Evolutionary conservation across 2,329 filamentous ascomycete genomes (phyloP).

Genomic region (Mycogone perniciosa): DNA sequence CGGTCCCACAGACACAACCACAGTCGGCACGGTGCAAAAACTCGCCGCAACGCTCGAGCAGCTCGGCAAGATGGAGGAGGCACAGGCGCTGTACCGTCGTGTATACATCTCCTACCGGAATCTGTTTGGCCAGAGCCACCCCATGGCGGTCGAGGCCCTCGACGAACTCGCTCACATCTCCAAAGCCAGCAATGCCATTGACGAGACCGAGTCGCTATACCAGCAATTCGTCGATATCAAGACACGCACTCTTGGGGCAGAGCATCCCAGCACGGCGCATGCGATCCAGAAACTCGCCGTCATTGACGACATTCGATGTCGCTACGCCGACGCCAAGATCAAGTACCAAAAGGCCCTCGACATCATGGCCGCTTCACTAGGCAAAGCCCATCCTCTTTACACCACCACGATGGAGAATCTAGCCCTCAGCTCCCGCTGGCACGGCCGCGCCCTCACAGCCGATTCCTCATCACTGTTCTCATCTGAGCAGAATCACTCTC

Average conservation of each 20-base stretch:
- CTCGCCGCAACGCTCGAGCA: constrained; percentile 20
- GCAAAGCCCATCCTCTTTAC: constrained; percentile 19
- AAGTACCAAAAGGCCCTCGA: constrained; percentile 19
- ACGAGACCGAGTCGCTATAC: constrained; percentile 23
- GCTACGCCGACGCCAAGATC: constrained; percentile 17
- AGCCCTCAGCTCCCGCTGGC: constrained; percentile 17
- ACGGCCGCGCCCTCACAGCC: constrained; percentile 10
- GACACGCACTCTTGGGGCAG: constrained; percentile 16
- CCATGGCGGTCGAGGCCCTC: constrained; percentile 23
- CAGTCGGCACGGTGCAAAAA: constrained; percentile 21
- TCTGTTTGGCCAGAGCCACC: constrained; percentile 20
- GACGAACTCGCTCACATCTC: constrained; percentile 22
- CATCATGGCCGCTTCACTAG: constrained; percentile 18
- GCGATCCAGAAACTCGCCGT: constrained; percentile 22
- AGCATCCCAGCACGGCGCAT: constrained; percentile 19
- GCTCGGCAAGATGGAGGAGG: constrained; percentile 20
- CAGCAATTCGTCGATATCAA: constrained; percentile 21
- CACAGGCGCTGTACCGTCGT: constrained; percentile 19
- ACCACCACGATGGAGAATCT: constrained; percentile 20
- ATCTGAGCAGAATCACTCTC: neutral
- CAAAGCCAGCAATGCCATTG: constrained; percentile 19
- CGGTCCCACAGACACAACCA: constrained; percentile 18
- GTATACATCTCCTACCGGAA: constrained; percentile 23
- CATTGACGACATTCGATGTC: constrained; percentile 20
- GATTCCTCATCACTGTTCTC: neutral